phyloP scores from a whole-genome alignment of 129 eudicot species.

The Cynara cardunculus region DNA sequence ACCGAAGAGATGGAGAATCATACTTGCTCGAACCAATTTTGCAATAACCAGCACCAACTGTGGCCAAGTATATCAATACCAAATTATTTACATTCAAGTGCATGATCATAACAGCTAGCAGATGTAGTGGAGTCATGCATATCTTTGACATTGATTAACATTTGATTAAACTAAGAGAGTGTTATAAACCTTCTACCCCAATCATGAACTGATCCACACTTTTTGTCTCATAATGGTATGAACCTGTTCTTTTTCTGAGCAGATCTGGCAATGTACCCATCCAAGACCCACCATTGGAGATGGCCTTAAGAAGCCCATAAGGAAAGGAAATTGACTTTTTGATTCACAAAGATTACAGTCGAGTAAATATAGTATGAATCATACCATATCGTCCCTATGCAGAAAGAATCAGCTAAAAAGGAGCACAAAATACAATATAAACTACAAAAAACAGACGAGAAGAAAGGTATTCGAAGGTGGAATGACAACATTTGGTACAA shows the following conservation, averaged over 20 bases:
- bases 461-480: neutral
- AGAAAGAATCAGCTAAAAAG: neutral
- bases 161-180: no score
- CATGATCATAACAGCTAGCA: neutral
- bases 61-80: neutral
- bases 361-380: neutral
- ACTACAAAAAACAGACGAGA: neutral
- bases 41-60: constrained; percentile 69
- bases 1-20: constrained; percentile 48
- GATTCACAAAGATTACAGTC: neutral
- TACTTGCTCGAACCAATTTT: constrained; percentile 74
- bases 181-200: neutral
- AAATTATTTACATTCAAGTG: neutral
- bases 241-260: neutral
- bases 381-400: neutral
- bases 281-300: neutral
- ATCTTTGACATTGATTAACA: no score
- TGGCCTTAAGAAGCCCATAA: neutral
- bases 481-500: neutral
- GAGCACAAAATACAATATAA: neutral
- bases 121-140: neutral
- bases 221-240: neutral
- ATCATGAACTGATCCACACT: neutral
- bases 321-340: neutral
- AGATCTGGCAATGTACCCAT: neutral